Evolutionary conservation across 192 early-diverging fungal genomes (phyloP).

Genomic region (Backusella mclennaniae): DNA sequence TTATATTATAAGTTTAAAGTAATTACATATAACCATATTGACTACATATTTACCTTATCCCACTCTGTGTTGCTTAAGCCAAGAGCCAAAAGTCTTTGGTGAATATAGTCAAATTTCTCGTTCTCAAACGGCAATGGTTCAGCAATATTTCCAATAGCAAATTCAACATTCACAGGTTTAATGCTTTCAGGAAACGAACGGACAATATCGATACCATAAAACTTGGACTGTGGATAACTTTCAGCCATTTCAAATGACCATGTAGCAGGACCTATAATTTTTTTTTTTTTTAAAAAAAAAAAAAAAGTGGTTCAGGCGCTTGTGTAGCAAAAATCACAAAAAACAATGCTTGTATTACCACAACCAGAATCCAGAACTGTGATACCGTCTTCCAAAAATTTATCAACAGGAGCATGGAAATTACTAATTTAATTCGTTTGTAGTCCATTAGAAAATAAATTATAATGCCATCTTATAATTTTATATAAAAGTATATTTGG

Average conservation of each 20-base stretch:
- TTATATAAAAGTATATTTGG: not conserved
- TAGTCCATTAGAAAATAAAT: constrained; percentile 1
- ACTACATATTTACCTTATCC: constrained; percentile 9
- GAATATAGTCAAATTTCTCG: constrained; percentile 19
- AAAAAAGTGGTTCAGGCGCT: not conserved
- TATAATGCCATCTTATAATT: not conserved
- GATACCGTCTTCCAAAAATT: constrained; percentile 23
- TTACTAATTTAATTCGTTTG: constrained; percentile 19
- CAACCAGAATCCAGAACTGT: constrained; percentile 32
- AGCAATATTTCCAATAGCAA: constrained; percentile 24
- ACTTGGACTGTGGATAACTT: constrained; percentile 42
- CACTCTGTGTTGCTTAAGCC: constrained; percentile 6
- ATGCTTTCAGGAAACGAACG: constrained; percentile 33
- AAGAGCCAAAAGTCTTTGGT: constrained; percentile 8
- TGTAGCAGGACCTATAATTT: constrained; percentile 28
- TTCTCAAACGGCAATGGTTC: constrained; percentile 18
- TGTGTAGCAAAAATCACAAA: not conserved
- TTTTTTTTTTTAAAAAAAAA: not conserved
- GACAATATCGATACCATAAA: constrained; percentile 51
- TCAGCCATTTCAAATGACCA: constrained; percentile 49
- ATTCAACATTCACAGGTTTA: constrained; percentile 23
- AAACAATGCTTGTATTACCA: constrained; percentile 14
- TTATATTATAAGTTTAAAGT: not conserved
- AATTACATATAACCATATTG: not conserved
- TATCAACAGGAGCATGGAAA: constrained; percentile 23